A percentile compares a stretch with the other conserved stretches of the same genome.
Evolutionary conservation across 129 eudicot genomes (phyloP).

Genomic region (Sambucus nigra): DNA sequence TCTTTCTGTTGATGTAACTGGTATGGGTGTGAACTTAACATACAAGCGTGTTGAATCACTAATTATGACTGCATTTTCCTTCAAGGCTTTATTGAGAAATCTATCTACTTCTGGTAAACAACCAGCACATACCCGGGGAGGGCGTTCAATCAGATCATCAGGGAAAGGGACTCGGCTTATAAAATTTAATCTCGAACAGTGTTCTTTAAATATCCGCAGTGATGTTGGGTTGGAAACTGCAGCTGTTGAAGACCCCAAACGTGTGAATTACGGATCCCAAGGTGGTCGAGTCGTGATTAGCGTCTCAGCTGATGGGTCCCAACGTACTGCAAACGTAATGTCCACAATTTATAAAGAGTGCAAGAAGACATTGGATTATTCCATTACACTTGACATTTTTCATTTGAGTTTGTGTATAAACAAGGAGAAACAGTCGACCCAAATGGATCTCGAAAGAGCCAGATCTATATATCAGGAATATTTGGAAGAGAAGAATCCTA

Average conservation of each 20-base stretch:
- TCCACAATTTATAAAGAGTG: constrained; percentile 51
- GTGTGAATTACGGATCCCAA: constrained; percentile 91
- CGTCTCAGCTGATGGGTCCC: constrained; percentile 69
- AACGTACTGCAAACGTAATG: constrained; percentile 66
- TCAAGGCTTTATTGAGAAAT: constrained; percentile 49
- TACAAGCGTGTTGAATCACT: constrained; percentile 81
- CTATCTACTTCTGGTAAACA: constrained; percentile 45
- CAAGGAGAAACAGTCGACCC: constrained; percentile 78
- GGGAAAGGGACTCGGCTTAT: constrained; percentile 72
- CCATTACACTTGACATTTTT: constrained; percentile 65
- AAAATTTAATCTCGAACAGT: constrained; percentile 65
- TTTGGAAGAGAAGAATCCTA: constrained; percentile 35
- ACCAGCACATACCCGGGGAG: constrained; percentile 36
- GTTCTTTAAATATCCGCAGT: constrained; percentile 56
- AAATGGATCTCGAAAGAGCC: constrained; percentile 85
- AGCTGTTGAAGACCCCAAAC: constrained; percentile 64
- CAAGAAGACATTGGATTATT: constrained; percentile 43
- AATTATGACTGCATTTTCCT: constrained; percentile 51
- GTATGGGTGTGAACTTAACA: constrained; percentile 80
- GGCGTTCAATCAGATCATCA: constrained; percentile 49
- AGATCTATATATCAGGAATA: constrained; percentile 72
- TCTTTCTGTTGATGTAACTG: constrained; percentile 70
- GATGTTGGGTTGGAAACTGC: constrained; percentile 67
- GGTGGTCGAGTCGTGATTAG: constrained; percentile 73
- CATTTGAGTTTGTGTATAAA: constrained; percentile 67